A percentile compares a stretch with the other conserved stretches of the same genome.
These are phyloP conservation scores for Posidonia australis DNA, from an alignment of 106 monocot species.

Conservation along the genomic window DNA sequence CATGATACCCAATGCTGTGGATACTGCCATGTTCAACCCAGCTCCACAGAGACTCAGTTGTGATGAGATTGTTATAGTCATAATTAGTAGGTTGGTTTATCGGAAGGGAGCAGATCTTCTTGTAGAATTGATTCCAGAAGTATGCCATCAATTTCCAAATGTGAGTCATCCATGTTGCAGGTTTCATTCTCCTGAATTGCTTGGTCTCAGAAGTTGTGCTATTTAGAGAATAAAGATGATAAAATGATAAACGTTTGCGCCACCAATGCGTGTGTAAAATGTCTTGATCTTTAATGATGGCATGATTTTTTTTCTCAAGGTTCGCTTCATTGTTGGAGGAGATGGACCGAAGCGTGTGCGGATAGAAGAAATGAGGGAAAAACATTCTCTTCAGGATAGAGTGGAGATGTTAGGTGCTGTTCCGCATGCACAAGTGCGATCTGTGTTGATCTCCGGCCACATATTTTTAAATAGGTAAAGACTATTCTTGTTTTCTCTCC, in stretches of 20 bases:
- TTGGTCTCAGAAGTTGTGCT: not conserved
- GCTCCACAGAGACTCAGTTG: conserved; percentile 40
- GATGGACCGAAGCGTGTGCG: conserved; percentile 94
- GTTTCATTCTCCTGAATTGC: not conserved
- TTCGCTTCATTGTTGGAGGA: conserved; percentile 90
- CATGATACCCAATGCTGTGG: conserved; percentile 94
- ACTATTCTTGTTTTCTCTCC: not conserved
- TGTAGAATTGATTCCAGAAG: conserved; percentile 94
- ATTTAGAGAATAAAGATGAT: too few relatives aligned
- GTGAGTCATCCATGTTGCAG: conserved; percentile 38
- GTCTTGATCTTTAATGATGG: not conserved
- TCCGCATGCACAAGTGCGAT: conserved; percentile 89
- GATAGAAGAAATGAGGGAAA: conserved; percentile 98
- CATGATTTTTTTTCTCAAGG: conserved; percentile 33
- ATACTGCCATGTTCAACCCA: conserved; percentile 93
- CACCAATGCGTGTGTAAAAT: too few relatives aligned
- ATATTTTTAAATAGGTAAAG: conserved; percentile 93
- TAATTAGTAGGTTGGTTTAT: conserved; percentile 91
- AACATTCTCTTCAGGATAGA: conserved; percentile 90
- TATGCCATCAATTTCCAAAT: conserved; percentile 66
- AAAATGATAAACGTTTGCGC: too few relatives aligned
- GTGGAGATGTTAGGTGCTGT: conserved; percentile 95
- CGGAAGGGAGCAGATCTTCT: conserved; percentile 94
- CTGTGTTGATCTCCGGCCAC: conserved; percentile 82
- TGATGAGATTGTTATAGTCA: conserved; percentile 83